Conservation (phyloP, 1,284 basidiomycete species). For the Pterula multifida region DNA sequence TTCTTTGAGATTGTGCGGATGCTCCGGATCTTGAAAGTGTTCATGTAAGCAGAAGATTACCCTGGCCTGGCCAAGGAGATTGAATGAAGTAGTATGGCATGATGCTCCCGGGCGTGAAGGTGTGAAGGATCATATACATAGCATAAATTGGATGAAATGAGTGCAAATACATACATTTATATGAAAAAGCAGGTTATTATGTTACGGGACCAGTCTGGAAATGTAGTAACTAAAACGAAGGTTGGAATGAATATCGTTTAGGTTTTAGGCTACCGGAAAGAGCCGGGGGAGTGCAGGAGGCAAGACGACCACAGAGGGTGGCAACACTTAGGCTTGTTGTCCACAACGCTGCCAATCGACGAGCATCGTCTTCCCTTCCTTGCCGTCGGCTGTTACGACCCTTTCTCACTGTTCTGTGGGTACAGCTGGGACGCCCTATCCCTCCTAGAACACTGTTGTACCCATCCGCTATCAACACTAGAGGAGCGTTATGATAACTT, state of each 20-base stretch:
- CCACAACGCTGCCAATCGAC: slow-evolving; percentile 1
- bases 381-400: background rate
- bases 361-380: background rate
- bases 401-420: background rate
- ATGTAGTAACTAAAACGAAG: too few relatives aligned
- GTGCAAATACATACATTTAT: too few relatives aligned
- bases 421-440: background rate
- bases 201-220: too few relatives aligned
- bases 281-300: background rate
- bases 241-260: background rate
- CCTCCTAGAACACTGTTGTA: background rate
- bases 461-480: background rate
- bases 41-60: too few relatives aligned
- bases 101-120: too few relatives aligned
- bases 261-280: slow-evolving; percentile 1
- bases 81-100: too few relatives aligned
- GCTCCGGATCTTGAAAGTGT: too few relatives aligned
- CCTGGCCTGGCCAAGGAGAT: too few relatives aligned
- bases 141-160: too few relatives aligned
- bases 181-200: too few relatives aligned
- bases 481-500: background rate
- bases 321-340: background rate
- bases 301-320: background rate
- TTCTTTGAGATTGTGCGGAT: too few relatives aligned
- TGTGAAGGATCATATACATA: too few relatives aligned